A percentile compares a stretch with the other conserved stretches of the same genome.
Conservation (phyloP, 352 stramenopile genomes). For the Globisporangium orthogonon region DNA sequence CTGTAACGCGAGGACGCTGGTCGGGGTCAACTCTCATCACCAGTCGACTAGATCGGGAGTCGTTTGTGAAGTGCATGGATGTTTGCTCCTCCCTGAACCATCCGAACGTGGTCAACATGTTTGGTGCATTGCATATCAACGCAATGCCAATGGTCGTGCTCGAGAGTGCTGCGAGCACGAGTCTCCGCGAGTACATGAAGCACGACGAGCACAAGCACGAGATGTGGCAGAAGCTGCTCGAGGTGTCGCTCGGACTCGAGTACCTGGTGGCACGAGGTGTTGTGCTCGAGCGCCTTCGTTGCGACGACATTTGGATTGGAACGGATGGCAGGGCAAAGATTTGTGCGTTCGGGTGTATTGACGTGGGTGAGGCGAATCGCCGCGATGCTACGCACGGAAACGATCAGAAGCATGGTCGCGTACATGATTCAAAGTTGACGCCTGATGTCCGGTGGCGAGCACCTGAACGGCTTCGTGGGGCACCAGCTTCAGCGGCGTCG, state of each 20-base stretch:
- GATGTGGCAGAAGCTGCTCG: slow-evolving; percentile 5
- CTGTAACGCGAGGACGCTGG: slow-evolving; percentile 16
- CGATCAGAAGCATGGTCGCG: too few species aligned
- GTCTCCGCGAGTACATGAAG: neutral
- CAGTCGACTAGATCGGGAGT: too few species aligned
- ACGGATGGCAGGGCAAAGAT: neutral
- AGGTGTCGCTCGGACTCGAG: slow-evolving; percentile 19
- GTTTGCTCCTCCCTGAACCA: too few species aligned
- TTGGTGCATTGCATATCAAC: slow-evolving; percentile 8
- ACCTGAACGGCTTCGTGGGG: neutral
- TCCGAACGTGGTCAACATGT: slow-evolving; percentile 14
- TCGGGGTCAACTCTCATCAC: too few species aligned
- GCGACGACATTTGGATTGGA: neutral
- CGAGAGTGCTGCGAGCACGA: neutral
- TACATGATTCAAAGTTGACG: too few species aligned
- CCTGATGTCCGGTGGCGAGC: slow-evolving; percentile 1
- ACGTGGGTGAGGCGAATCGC: neutral
- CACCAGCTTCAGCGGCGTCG: neutral
- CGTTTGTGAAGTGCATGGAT: too few species aligned
- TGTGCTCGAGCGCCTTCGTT: neutral
- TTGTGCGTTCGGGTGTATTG: neutral
- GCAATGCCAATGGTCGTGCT: too few species aligned
- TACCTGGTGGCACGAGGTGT: slow-evolving; percentile 14
- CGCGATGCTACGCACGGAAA: too few species aligned
- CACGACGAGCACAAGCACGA: neutral